Evolutionary conservation across 768 basidiomycete genomes (phyloP), one percentile per base, ranked within the genome.

Genomic region (Boletus sp.): DNA sequence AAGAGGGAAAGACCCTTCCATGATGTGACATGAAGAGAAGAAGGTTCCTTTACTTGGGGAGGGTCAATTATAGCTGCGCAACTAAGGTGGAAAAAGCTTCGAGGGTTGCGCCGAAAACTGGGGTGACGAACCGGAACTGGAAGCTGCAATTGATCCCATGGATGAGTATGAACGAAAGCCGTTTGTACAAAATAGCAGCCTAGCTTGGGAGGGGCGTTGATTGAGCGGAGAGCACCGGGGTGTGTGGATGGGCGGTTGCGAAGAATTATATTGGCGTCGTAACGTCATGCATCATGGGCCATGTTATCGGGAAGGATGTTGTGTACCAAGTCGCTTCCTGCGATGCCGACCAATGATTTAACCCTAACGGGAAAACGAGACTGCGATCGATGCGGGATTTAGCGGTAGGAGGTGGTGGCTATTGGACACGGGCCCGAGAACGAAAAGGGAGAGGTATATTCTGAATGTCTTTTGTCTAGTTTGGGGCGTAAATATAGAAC

Each of bases 241-340:
- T 54, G 52, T 7, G 32, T 7, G 40, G 57, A 64, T 59, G 49
- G 60, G 54, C 60, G 7, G 45, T 42, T 28, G 32, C 15, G 53
- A 61, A 55, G 59, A 48, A 40, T 24, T 24, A 24, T 24, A 24
- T 24, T 20, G 47, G 7, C 24, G 20, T 45, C 29, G 59, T 48
- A 46, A 57, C 54, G 55, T 58, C 55, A 63, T 36, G 36, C 44
- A 37, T 32, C 39, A 17, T 33, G n/a, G 7, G 20, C 4, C 37
- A 35, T 53, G 47, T 24, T 3, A 24, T 24, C 24, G 24, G 24
- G 24, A 24, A 24, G 24, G 24, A 24, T 24, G 24, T 24, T 24
- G 24, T 24, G 40, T 32, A 55, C n/a, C 55, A 45, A 29, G 48
- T 35, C 48, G 39, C 35, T 14, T 44, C 46, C 54, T 30, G 15